Percentiles rank a stretch among this genome's conserved stretches.
Evolutionary conservation across 2,329 filamentous ascomycete species (phyloP).

Genomic region (Didymella pinodella): DNA sequence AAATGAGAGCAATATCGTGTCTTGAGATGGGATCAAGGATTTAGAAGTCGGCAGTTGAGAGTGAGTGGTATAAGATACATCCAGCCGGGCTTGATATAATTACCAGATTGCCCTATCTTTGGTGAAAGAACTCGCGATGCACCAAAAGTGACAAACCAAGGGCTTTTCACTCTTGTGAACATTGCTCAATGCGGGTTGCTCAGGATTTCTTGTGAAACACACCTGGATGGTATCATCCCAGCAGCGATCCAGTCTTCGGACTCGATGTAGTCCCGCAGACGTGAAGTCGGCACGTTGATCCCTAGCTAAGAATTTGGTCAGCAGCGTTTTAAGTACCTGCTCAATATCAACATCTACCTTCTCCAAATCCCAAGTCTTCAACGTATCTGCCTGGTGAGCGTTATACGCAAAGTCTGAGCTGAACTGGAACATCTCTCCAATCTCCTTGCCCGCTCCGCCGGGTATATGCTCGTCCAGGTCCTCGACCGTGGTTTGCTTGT

Average conservation of each 20-base stretch:
- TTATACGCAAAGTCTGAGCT: conserved; percentile 44
- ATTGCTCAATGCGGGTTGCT: not conserved
- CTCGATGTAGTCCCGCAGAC: conserved; percentile 19
- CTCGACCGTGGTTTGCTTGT: not conserved
- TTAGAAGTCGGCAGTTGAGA: not conserved
- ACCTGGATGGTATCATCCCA: conserved; percentile 16
- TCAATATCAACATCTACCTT: not conserved
- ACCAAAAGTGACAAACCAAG: not conserved
- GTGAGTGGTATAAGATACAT: not conserved
- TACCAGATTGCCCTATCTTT: not conserved
- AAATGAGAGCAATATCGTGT: not conserved
- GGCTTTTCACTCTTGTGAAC: not conserved
- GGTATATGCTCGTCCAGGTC: not conserved
- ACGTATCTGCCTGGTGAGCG: conserved; percentile 33
- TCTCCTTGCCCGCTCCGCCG: not conserved
- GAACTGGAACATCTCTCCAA: not conserved
- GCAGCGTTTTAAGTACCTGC: not conserved
- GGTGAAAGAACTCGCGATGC: not conserved
- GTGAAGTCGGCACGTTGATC: conserved; percentile 20
- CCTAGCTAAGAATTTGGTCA: conserved; percentile 21
- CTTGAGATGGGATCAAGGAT: not conserved
- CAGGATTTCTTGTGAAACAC: not conserved
- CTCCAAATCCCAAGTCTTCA: conserved; percentile 10
- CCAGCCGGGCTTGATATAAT: not conserved
- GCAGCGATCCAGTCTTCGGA: conserved; percentile 8